Percentiles rank a stretch among this genome's conserved stretches.
Conservation (phyloP, 1,139 yeast species). For the Saccharomyces pastorianus region DNA sequence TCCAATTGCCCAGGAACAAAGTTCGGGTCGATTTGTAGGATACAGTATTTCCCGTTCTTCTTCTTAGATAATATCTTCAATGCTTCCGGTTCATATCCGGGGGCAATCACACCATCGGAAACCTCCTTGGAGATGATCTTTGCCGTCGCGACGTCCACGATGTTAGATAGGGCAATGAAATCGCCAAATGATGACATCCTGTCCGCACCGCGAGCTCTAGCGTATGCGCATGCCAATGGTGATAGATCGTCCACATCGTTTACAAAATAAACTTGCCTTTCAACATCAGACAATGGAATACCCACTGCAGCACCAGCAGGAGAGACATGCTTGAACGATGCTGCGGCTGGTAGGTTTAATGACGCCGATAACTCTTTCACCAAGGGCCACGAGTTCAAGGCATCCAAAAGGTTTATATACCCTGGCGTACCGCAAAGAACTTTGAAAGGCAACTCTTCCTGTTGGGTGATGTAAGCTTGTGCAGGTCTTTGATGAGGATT, state of each 20-base stretch:
- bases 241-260: slow-evolving; percentile 89
- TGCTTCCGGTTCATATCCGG: slow-evolving; percentile 91
- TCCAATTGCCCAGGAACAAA: slow-evolving; percentile 75
- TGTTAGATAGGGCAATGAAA: slow-evolving; percentile 92
- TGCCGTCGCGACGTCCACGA: slow-evolving; percentile 94
- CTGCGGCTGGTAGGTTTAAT: slow-evolving; percentile 94
- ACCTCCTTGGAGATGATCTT: slow-evolving; percentile 95
- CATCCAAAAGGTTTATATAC: slow-evolving; percentile 90
- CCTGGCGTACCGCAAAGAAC: slow-evolving; percentile 95
- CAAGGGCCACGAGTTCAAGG: slow-evolving; percentile 96
- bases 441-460: slow-evolving; percentile 85
- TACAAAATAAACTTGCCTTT: slow-evolving; percentile 92
- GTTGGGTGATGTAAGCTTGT: slow-evolving; percentile 77
- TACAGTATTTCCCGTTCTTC: slow-evolving; percentile 96
- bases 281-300: slow-evolving; percentile 78
- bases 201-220: slow-evolving; percentile 99
- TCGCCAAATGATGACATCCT: slow-evolving; percentile 99
- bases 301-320: slow-evolving; percentile 99
- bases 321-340: slow-evolving; percentile 95
- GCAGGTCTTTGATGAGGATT: slow-evolving; percentile 99
- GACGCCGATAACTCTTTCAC: slow-evolving; percentile 95
- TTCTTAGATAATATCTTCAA: slow-evolving; percentile 79
- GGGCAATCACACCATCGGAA: slow-evolving; percentile 97
- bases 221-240: slow-evolving; percentile 95
- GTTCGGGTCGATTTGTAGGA: slow-evolving; percentile 91